These are phyloP conservation scores for Cyamopsis tetragonoloba DNA, from an alignment of 306 rosid genomes.

Conservation along the genomic window DNA sequence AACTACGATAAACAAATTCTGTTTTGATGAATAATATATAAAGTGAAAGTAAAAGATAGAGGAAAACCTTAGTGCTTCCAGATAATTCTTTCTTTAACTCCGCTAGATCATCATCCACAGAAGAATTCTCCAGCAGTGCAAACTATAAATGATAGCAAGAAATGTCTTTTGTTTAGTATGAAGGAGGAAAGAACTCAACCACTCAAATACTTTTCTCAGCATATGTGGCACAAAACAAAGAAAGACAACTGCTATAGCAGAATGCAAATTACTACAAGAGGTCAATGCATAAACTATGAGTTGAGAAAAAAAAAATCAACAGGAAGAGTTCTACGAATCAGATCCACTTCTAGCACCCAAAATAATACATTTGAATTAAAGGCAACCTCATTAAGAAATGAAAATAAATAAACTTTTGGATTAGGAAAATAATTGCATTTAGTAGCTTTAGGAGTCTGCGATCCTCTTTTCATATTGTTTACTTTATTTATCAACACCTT, in stretches of 20 bases:
- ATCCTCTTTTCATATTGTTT: not conserved
- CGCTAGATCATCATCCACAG: constrained; percentile 63
- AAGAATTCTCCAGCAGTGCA: constrained; percentile 61
- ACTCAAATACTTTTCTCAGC: not conserved
- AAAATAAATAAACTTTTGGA: not conserved
- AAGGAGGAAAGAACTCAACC: not conserved
- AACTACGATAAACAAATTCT: not conserved
- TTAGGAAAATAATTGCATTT: not conserved
- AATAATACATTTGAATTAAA: not conserved
- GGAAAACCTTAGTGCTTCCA: constrained; percentile 51
- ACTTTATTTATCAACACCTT: not conserved
- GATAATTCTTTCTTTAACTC: constrained; percentile 43
- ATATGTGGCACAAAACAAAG: not conserved
- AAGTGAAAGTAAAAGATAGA: not conserved
- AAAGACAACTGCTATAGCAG: not conserved
- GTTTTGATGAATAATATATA: not conserved
- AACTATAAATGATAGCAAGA: constrained; percentile 38
- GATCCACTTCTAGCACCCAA: not conserved
- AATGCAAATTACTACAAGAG: not conserved
- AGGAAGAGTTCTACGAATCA: not conserved
- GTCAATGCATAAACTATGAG: not conserved
- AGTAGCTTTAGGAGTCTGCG: not conserved
- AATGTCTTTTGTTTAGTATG: not conserved
- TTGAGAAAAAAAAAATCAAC: not conserved
- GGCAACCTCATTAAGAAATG: not conserved